Conservation (phyloP, 169 alveolate species). For the Cryptosporidium meleagridis region DNA sequence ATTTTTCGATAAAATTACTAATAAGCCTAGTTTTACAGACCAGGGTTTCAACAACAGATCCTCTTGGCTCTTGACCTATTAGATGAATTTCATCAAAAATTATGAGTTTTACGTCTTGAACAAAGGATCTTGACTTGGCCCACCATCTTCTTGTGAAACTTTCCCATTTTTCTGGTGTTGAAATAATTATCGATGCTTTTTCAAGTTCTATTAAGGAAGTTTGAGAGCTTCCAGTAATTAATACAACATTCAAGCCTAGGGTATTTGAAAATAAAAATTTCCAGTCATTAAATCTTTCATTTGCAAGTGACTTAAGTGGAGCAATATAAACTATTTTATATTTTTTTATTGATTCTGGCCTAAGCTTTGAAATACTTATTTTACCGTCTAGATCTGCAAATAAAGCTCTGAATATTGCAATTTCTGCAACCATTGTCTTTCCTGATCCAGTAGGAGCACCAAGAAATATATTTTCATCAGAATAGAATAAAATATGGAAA, state of each 20-base stretch:
- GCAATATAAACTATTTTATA: slow-evolving; percentile 96
- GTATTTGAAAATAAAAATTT: slow-evolving; percentile 83
- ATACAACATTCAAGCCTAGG: slow-evolving; percentile 91
- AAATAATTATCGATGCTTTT: slow-evolving; percentile 91
- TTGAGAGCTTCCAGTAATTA: slow-evolving; percentile 97
- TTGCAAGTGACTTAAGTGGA: slow-evolving; percentile 98
- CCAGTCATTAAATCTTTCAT: slow-evolving; percentile 91
- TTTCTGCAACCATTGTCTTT: slow-evolving; percentile 97
- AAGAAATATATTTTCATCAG: slow-evolving; percentile 95
- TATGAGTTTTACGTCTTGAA: slow-evolving; percentile 91
- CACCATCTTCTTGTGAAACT: slow-evolving; percentile 98
- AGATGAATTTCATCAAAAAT: slow-evolving; percentile 99
- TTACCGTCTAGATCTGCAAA: slow-evolving; percentile 80
- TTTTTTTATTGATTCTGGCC: not conserved
- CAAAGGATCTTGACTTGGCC: slow-evolving; percentile 90
- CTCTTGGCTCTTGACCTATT: slow-evolving; percentile 95
- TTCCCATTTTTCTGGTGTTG: slow-evolving; percentile 99
- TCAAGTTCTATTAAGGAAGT: slow-evolving; percentile 89
- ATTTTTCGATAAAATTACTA: slow-evolving; percentile 87
- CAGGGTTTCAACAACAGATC: slow-evolving; percentile 97
- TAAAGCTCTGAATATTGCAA: slow-evolving; percentile 93
- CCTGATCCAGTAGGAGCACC: slow-evolving; percentile 99
- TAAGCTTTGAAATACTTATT: slow-evolving; percentile 82
- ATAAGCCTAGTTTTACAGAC: slow-evolving; percentile 96
- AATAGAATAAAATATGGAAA: slow-evolving; percentile 94